Base-by-base conservation (phyloP, 129 eudicot genomes). In the Kitagawia praeruptora region DNA sequence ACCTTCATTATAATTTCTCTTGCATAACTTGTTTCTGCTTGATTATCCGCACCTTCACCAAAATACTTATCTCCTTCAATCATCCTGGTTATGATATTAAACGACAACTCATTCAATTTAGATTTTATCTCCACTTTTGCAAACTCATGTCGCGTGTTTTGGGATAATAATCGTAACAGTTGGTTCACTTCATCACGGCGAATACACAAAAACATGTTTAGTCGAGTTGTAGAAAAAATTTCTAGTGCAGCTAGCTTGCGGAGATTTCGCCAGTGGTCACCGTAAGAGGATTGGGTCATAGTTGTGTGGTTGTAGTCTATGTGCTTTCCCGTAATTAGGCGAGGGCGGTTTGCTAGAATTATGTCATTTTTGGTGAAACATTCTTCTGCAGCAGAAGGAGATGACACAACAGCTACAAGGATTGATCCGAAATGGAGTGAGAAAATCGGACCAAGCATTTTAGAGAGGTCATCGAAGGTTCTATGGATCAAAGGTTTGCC, bases 161-260 rank as follows among this genome's bases (percentile, higher is more conserved):
- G 25, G 25, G 69, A 61, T 10, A 61, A 61, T 61, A 34, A n/a
- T 61, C 4, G 34, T 61, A 61, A 9, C 34, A 61, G 69, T 61
- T 61, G 69, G 2, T 61, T 25, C 5, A 61, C 69, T 61, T 61
- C 69, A 61, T 61, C 69, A 23, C 16, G 69, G 3, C 69, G 37
- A 61, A 61, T n/a, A 8, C 16, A 25, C 69, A 61, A 25, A 61
- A 61, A 61, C 69, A 25, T 61, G 6, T 61, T 61, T 9, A 61
- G 69, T 61, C 69, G 34, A 61, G 34, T n/a, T 34, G 34, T 61
- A 8, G 69, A 61, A 61, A 61, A 61, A n/a, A 61, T 61, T n/a
- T 61, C 69, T 61, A 61, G 37, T 61, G 69, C 25, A 61, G 69
- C 69, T n/a, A 61, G 69, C 69, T 61, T 61, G 34, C 69, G 69